Base-by-base conservation (phyloP, 257 asterid genomes). In the Fraxinus pennsylvanica region DNA sequence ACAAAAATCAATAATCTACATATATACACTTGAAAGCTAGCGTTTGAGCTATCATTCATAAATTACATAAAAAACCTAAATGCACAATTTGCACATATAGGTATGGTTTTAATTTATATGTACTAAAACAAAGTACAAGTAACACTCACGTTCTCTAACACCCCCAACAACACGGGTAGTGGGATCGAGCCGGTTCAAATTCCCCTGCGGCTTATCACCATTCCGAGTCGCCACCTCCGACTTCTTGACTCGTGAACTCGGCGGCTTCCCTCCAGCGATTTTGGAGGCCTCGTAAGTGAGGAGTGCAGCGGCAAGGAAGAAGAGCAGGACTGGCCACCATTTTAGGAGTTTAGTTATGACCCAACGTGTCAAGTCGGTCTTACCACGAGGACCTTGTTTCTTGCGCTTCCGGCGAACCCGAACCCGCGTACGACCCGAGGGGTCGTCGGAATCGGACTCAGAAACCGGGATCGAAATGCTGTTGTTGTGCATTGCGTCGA, bases 241-340 rank as follows among this genome's bases (percentile, higher is more conserved):
- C 12, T 41, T 73, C 76, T 82, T 72, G 54, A 68, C 72, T 43
- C 15, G 79, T 29, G 89, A 78, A 68, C 68, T 81, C 73, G 71
- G 80, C 54, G 78, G 79, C 74, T 75, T 81, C 1, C 87, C 80
- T 72, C 82, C 78, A 14, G 92, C 83, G 32, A 95, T 84, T 79
- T 90, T 85, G 82, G 84, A 79, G 10, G 91, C 88, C 82, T 93
- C 99, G 76, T 88, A 93, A 19, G 87, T 68, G 13, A 93, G 83
- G 32, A 95, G 87, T 2, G 86, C 79, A 32, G 82, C 86, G 15
- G 92, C 91, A 66, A 83, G 68, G 74, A 91, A 59, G 80, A 91
- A 86, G 79, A 93, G 83, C 45, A 93, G 69, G 41, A 83, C 85
- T 47, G 93, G 94, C 98, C 97, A 93, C 92, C 97, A 95, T 77